Percentiles rank a stretch among this genome's conserved stretches.
Evolutionary conservation across 2,329 filamentous ascomycete species (phyloP).

Genomic region (Pseudogymnoascus sp.): DNA sequence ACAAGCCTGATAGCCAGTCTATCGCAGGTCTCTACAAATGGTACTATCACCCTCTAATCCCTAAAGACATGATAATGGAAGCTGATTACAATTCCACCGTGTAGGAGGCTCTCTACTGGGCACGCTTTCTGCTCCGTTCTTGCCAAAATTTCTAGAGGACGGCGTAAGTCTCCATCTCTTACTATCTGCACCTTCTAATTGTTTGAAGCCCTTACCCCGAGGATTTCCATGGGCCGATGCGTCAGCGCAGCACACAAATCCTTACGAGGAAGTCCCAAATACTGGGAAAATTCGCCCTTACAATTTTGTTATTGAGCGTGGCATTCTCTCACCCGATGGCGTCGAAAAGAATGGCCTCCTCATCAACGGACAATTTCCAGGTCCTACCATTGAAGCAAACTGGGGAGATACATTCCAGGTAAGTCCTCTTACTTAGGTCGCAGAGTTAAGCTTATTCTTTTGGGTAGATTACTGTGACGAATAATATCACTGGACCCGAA

Average conservation of each 20-base stretch:
- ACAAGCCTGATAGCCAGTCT: neutral
- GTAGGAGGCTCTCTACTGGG: neutral
- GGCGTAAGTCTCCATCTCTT: neutral
- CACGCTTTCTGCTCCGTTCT: neutral
- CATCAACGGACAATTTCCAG: constrained; percentile 32
- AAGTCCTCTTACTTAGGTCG: neutral
- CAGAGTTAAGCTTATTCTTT: neutral
- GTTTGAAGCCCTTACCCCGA: neutral
- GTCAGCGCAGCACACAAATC: neutral
- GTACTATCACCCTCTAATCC: neutral
- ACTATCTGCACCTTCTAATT: neutral
- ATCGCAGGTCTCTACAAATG: neutral
- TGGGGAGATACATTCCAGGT: constrained; percentile 28
- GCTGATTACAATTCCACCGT: neutral
- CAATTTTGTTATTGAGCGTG: neutral
- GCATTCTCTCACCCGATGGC: constrained; percentile 24
- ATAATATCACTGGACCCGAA: constrained; percentile 31
- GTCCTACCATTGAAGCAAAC: constrained; percentile 33
- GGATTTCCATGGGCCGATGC: neutral
- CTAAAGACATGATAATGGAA: neutral
- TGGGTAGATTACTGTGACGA: constrained; percentile 25
- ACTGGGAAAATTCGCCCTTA: neutral
- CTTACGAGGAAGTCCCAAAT: neutral
- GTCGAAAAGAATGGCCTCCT: constrained; percentile 25
- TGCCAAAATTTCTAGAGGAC: neutral